A percentile compares a stretch with the other conserved stretches of the same genome.
Evolutionary conservation across 2,329 filamentous ascomycete species (phyloP).

Genomic region (Cadophora luteo-olivacea): DNA sequence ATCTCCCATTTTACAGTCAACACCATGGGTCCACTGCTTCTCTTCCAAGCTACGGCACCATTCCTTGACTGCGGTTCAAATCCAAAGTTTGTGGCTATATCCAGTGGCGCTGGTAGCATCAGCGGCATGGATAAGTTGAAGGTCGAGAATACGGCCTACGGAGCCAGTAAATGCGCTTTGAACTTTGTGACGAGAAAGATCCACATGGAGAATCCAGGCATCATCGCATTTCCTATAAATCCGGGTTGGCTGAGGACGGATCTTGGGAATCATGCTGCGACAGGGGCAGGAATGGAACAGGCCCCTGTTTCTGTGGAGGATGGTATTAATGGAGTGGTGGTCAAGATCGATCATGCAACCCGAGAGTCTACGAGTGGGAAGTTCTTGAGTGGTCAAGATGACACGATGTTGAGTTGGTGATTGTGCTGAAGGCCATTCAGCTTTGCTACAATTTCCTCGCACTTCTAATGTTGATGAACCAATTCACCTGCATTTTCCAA

Average conservation of each 20-base stretch:
- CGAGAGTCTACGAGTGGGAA: constrained; percentile 11
- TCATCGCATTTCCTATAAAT: constrained; percentile 43
- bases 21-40: constrained; percentile 48
- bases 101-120: constrained; percentile 35
- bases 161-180: constrained; percentile 48
- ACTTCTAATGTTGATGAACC: too few relatives aligned
- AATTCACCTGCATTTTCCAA: too few relatives aligned
- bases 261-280: constrained; percentile 10
- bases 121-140: constrained; percentile 27
- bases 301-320: constrained; percentile 9
- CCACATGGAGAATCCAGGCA: constrained; percentile 46
- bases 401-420: background rate
- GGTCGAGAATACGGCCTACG: constrained; percentile 47
- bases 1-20: constrained; percentile 51
- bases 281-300: constrained; percentile 12
- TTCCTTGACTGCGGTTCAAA: constrained; percentile 47
- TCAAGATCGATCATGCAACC: constrained; percentile 16
- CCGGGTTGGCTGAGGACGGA: constrained; percentile 41
- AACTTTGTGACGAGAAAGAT: constrained; percentile 47
- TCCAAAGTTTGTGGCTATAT: constrained; percentile 49
- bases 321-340: constrained; percentile 7
- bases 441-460: too few relatives aligned
- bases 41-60: constrained; percentile 53
- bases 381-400: constrained; percentile 14
- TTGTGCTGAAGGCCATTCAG: background rate